These are phyloP conservation scores for Gossypioides kirkii DNA, from an alignment of 345 rosid genomes.

Conservation along the genomic window DNA sequence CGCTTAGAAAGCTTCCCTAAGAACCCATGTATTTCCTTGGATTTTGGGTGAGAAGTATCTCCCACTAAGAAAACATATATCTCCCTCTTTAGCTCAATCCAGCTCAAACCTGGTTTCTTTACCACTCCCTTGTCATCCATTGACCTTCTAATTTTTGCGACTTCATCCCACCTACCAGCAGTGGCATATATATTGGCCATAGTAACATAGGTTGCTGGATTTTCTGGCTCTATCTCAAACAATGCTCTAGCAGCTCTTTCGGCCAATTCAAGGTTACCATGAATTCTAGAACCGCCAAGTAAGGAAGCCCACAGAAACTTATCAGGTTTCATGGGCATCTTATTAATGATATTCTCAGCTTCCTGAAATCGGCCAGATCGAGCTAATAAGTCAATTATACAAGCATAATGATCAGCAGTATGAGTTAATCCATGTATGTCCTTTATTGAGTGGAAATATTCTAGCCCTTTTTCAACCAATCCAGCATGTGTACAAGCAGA, in stretches of 20 bases:
- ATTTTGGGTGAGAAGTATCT: slow-evolving; percentile 63
- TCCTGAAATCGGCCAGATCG: slow-evolving; percentile 61
- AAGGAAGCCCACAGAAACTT: slow-evolving; percentile 86
- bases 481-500: slow-evolving; percentile 89
- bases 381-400: slow-evolving; percentile 71
- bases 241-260: slow-evolving; percentile 69
- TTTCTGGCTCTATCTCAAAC: slow-evolving; percentile 73
- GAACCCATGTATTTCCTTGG: slow-evolving; percentile 54
- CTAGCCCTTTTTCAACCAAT: slow-evolving; percentile 65
- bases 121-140: slow-evolving; percentile 57
- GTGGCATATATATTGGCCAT: slow-evolving; percentile 84
- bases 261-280: slow-evolving; percentile 66
- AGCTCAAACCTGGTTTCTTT: slow-evolving; percentile 78
- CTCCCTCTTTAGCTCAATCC: slow-evolving; percentile 69
- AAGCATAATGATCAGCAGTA: slow-evolving; percentile 83
- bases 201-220: slow-evolving; percentile 84
- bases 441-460: slow-evolving; percentile 56
- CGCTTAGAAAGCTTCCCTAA: slow-evolving; percentile 41
- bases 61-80: slow-evolving; percentile 63
- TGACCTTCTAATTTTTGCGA: slow-evolving; percentile 50
- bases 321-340: slow-evolving; percentile 75
- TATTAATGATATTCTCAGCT: slow-evolving; percentile 47
- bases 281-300: slow-evolving; percentile 83
- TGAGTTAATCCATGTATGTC: slow-evolving; percentile 49
- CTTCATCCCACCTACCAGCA: slow-evolving; percentile 72